Conservation (phyloP, 2,329 filamentous ascomycete genomes). For the Colletotrichum sp. region DNA sequence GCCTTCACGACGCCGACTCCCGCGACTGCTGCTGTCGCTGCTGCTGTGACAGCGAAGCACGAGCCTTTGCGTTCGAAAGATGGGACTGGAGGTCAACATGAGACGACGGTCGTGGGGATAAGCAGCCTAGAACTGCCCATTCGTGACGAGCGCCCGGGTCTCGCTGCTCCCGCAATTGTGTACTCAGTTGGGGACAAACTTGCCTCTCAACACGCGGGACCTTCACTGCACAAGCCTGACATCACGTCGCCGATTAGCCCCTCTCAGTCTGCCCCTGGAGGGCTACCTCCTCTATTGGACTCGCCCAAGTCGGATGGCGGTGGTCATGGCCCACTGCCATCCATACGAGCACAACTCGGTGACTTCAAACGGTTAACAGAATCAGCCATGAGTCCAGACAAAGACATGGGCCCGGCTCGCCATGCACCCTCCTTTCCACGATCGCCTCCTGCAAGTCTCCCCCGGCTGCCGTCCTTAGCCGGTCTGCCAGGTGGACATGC, state of each 20-base stretch:
- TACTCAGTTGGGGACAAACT: constrained; percentile 9
- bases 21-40: constrained; percentile 20
- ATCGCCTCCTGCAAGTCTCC: constrained; percentile 39
- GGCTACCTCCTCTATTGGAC: constrained; percentile 41
- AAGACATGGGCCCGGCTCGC: constrained; percentile 31
- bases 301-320: constrained; percentile 38
- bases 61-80: neutral
- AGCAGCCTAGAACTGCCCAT: constrained; percentile 37
- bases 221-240: neutral
- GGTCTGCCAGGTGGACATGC: constrained; percentile 15
- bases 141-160: constrained; percentile 32
- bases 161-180: constrained; percentile 12
- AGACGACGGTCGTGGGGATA: neutral
- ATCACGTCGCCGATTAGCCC: constrained; percentile 13
- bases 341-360: constrained; percentile 41
- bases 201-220: neutral
- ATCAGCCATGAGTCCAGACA: constrained; percentile 32
- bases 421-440: constrained; percentile 31
- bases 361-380: constrained; percentile 37
- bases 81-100: neutral
- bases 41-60: constrained; percentile 10
- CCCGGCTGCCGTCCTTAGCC: constrained; percentile 33
- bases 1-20: constrained; percentile 25
- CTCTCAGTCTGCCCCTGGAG: constrained; percentile 25
- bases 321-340: constrained; percentile 39